Evolutionary conservation across 345 rosid species (phyloP), one percentile per base, ranked within the genome.

Genomic region (Brassica carinata): DNA sequence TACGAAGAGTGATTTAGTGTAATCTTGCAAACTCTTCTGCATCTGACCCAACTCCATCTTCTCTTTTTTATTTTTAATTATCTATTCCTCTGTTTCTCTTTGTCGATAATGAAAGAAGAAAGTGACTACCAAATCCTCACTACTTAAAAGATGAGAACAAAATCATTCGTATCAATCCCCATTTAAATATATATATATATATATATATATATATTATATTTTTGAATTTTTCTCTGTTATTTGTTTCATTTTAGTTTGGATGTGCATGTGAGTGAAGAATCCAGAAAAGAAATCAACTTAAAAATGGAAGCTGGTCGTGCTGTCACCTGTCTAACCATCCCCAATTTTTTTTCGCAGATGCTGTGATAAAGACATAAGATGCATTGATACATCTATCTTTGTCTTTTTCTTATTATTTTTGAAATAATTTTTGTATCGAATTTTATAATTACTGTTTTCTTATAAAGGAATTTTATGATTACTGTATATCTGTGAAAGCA

Each of bases 1-100:
- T 64, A 85, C 66, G 84, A 88, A 92, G 86, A 92, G 87, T 84
- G 97, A 88, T 80, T 82, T 92, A 17, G 89, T 87, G 84, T 89
- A 91, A 64, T 91, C 94, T 51, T 87, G 81, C 84, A 90, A 86
- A 67, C 58, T 53, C 18, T 53, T 53, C 58, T 53, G 58, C 58
- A 53, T 53, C 58, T 53, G 58, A n/a, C 5, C 58, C 58, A 53
- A 53, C 58, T 53, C 58, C 58, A 53, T 53, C 58, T n/a, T 53
- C 18, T n/a, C 15, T 5, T 62, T 27, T 34, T 0, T 67, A 17
- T 9, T 82, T 43, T 53, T 72, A 19, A 23, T 23, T 23, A 23
- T 23, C 26, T 23, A 23, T 23, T 68, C 66, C 79, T 71, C 61
- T 73, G 65, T 69, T 64, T 69, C 75, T 74, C 66, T 80, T 4